phyloP scores from a whole-genome alignment of 306 rosid species.

The Fagus crenata region DNA sequence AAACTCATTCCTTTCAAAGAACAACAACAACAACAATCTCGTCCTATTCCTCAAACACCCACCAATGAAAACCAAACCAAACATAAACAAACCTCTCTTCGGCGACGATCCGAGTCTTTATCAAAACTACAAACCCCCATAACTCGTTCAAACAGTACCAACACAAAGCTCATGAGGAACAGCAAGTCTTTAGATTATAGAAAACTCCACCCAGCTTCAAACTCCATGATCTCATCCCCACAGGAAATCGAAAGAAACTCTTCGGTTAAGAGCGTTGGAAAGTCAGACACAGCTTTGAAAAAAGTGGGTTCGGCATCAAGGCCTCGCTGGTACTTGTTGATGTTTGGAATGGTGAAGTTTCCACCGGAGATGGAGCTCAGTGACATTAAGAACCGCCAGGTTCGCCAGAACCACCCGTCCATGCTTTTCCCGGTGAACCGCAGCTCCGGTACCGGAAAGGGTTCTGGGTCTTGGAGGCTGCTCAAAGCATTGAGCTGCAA shows the following conservation, averaged over 20 bases:
- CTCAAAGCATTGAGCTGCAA: constrained; percentile 80
- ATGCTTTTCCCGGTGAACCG: constrained; percentile 42
- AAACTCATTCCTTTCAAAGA: constrained; percentile 36
- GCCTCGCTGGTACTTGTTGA: constrained; percentile 10
- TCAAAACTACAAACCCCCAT: constrained; percentile 37
- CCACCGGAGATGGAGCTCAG: constrained; percentile 82
- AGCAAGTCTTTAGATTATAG: constrained; percentile 42
- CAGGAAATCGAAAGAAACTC: constrained; percentile 28
- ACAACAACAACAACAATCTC: not conserved
- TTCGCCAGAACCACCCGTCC: constrained; percentile 47
- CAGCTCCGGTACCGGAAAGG: constrained; percentile 59
- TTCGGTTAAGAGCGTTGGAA: constrained; percentile 26
- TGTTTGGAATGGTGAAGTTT: constrained; percentile 57
- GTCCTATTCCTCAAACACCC: constrained; percentile 3
- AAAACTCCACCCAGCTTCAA: constrained; percentile 21
- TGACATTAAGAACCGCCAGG: constrained; percentile 70
- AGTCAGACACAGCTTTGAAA: constrained; percentile 5
- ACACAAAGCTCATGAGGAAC: constrained; percentile 30
- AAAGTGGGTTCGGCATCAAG: not conserved
- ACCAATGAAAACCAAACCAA: constrained; percentile 1
- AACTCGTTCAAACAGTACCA: constrained; percentile 27
- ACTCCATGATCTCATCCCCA: constrained; percentile 17
- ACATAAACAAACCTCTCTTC: constrained; percentile 16
- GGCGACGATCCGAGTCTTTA: constrained; percentile 38
- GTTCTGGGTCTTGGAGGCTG: constrained; percentile 69